Evolutionary conservation across 1,284 basidiomycete genomes (phyloP).

Genomic region (Ganoderma resinaceum): DNA sequence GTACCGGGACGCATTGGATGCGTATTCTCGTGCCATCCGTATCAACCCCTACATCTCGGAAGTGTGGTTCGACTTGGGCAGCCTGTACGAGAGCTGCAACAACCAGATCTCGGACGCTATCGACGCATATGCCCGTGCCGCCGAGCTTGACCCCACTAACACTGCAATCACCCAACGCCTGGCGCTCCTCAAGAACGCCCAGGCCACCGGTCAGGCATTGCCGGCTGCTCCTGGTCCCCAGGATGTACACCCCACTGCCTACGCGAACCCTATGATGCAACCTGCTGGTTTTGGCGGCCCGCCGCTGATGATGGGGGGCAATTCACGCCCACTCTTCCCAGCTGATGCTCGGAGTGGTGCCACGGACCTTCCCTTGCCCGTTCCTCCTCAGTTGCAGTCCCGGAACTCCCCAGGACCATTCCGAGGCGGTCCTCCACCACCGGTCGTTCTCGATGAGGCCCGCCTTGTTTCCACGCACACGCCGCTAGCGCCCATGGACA

Average conservation of each 20-base stretch:
- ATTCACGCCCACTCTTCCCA: conserved; percentile 58
- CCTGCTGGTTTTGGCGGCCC: conserved; percentile 68
- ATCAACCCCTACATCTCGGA: conserved; percentile 99
- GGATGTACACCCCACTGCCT: conserved; percentile 95
- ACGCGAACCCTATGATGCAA: conserved; percentile 76
- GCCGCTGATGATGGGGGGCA: conserved; percentile 61
- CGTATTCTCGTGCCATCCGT: conserved; percentile 97
- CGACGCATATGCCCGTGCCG: conserved; percentile 94
- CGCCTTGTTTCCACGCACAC: conserved; percentile 71
- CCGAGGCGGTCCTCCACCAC: conserved; percentile 79
- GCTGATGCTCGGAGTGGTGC: conserved; percentile 69
- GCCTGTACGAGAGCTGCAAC: conserved; percentile 97
- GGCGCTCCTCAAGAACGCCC: conserved; percentile 80
- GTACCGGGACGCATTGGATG: conserved; percentile 97
- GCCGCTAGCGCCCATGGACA: conserved; percentile 84
- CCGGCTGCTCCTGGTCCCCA: conserved; percentile 89
- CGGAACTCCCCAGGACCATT: conserved; percentile 72
- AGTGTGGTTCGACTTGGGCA: conserved; percentile 99
- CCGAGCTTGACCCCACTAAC: conserved; percentile 89
- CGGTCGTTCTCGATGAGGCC: conserved; percentile 74
- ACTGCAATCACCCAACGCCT: conserved; percentile 81
- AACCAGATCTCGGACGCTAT: conserved; percentile 99
- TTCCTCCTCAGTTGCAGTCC: conserved; percentile 58
- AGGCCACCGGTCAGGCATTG: conserved; percentile 79
- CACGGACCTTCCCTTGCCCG: conserved; percentile 64